Evolutionary conservation across 345 rosid species (phyloP), one percentile per base, ranked within the genome.

Genomic region (Eucalyptus cladocalyx): DNA sequence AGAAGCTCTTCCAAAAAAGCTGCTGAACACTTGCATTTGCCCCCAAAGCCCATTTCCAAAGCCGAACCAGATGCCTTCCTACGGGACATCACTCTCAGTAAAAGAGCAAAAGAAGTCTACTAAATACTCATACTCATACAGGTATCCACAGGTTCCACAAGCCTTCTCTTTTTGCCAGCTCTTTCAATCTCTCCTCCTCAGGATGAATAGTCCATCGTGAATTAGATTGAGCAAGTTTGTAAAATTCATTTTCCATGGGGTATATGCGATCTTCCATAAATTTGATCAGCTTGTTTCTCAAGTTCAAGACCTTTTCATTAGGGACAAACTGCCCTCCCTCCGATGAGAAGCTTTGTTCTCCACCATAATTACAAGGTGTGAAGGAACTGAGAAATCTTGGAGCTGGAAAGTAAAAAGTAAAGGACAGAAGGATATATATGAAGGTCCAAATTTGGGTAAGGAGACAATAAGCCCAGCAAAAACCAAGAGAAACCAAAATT

Each of bases 91-190:
- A 37, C 45, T 76, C 83, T 76, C 83, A 37, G 47, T 76, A 50
- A 48, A 76, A 69, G 67, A 58, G 88, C 50, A 90, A 30, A 40
- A 50, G 47, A 40, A 87, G 54, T 47, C 83, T 58, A 89, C 88
- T 62, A 86, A 93, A 72, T 43, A 49, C 24, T 45, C 43, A 58
- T 50, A 49, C 49, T 72, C 93, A 90, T 96, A 98, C 99, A 58
- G 99, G 99, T 90, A 97, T 92, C 92, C 93, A 98, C 87, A 97
- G 94, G 93, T 98, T 98, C 99, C 99, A 97, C 81, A 98, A 88
- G 87, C 98, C 98, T 91, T 95, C 95, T 95, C 92, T 95, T 95
- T 94, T 97, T 67, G 99, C 99, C 93, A 96, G 87, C 81, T 94
- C 97, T 92, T 95, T 98, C 88, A 97, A 89, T 92, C 92, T 95